Percentiles rank a stretch among this genome's conserved stretches.
phyloP scores from a whole-genome alignment of 2,329 filamentous ascomycete genomes.

The Penicillium brevicompactum region DNA sequence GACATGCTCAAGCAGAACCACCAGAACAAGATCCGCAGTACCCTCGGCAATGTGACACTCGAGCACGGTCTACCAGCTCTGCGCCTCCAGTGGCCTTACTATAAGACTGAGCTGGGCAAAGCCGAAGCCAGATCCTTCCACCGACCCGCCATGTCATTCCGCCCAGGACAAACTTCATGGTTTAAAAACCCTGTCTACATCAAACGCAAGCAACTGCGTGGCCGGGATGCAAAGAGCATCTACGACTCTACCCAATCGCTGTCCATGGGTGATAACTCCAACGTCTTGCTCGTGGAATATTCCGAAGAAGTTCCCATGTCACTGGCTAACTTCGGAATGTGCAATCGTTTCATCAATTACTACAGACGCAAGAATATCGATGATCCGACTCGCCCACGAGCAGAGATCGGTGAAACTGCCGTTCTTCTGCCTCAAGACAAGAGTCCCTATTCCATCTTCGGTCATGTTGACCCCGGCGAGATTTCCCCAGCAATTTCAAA shows the following conservation, averaged over 20 bases:
- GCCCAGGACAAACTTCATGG: slow-evolving; percentile 67
- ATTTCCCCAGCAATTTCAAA: slow-evolving; percentile 90
- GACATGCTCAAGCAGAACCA: slow-evolving; percentile 96
- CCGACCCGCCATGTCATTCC: slow-evolving; percentile 74
- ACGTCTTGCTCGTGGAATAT: slow-evolving; percentile 87
- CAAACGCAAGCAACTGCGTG: slow-evolving; percentile 82
- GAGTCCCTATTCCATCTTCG: slow-evolving; percentile 94
- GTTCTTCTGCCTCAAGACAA: slow-evolving; percentile 90
- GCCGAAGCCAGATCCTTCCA: slow-evolving; percentile 81
- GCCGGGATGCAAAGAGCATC: slow-evolving; percentile 74
- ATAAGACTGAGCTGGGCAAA: slow-evolving; percentile 77
- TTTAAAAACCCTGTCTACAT: slow-evolving; percentile 72
- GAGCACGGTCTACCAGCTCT: slow-evolving; percentile 92
- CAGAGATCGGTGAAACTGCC: slow-evolving; percentile 83
- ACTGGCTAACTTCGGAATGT: slow-evolving; percentile 96
- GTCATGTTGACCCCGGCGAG: slow-evolving; percentile 87
- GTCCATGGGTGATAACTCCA: slow-evolving; percentile 85
- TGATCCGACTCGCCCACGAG: slow-evolving; percentile 73
- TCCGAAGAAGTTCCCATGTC: slow-evolving; percentile 91
- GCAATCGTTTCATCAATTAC: slow-evolving; percentile 93
- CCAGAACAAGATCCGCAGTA: slow-evolving; percentile 91
- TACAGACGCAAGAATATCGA: slow-evolving; percentile 83
- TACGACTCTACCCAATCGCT: slow-evolving; percentile 81
- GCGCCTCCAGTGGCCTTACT: slow-evolving; percentile 93
- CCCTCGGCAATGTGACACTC: slow-evolving; percentile 85